phyloP scores from a whole-genome alignment of 2,329 filamentous ascomycete species.

The Trichoderma polysporum region DNA sequence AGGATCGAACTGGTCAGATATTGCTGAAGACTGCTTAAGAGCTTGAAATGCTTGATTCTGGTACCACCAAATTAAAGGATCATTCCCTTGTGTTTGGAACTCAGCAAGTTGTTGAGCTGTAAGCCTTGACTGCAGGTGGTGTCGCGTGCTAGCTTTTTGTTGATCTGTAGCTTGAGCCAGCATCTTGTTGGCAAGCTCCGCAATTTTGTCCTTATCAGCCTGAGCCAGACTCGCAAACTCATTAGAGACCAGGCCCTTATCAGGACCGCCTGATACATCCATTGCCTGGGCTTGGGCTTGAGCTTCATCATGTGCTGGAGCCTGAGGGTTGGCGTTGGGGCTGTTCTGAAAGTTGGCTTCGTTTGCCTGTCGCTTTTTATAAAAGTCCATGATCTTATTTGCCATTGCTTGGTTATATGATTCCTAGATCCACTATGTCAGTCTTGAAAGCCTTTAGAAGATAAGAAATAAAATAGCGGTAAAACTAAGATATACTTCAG shows the following conservation, averaged over 20 bases:
- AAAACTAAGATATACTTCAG: constrained; percentile 45
- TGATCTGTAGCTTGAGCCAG: constrained; percentile 43
- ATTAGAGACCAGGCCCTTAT: constrained; percentile 31
- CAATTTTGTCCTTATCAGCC: constrained; percentile 46
- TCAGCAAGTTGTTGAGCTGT: constrained; percentile 46
- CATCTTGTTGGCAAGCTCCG: constrained; percentile 45
- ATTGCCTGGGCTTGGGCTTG: constrained; percentile 41
- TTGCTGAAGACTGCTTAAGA: constrained; percentile 32
- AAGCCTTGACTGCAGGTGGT: constrained; percentile 38
- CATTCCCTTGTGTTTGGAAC: constrained; percentile 45
- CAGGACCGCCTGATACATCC: constrained; percentile 39
- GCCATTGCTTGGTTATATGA: constrained; percentile 51
- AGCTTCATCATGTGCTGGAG: constrained; percentile 38
- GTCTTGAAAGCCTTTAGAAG: neutral
- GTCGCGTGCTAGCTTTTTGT: constrained; percentile 40
- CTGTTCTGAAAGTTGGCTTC: constrained; percentile 50
- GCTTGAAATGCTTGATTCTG: constrained; percentile 46
- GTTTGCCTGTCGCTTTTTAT: constrained; percentile 51
- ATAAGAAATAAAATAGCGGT: neutral
- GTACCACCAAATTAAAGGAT: constrained; percentile 51
- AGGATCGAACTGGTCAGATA: too few species aligned
- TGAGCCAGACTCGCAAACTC: constrained; percentile 43
- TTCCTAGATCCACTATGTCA: constrained; percentile 36
- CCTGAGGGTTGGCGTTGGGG: constrained; percentile 47
- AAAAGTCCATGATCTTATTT: constrained; percentile 49